Base-by-base conservation (phyloP, 163 green algal genomes). In the Scenedesmus sp. region DNA sequence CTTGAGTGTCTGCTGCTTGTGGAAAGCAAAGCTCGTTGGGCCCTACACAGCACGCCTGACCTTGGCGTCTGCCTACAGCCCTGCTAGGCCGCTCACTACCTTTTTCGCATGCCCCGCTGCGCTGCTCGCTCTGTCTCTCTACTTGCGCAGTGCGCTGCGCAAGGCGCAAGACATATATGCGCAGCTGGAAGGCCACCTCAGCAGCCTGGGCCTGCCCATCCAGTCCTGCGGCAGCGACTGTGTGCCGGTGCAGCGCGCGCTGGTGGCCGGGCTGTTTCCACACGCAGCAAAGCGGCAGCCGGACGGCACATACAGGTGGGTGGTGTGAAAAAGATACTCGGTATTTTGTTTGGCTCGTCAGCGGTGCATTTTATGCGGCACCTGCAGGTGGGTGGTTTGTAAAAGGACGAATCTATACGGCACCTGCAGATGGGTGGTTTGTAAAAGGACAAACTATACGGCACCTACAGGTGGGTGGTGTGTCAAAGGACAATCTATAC, bases 251-350 rank as follows among this genome's bases (percentile, higher is more conserved):
- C 91, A 94, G 10, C 94, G 93, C 56, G 94, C 97, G 10, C 93
- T 99, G 66, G 89, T 96, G 18, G 88, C 94, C 4, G 98, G 98
- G 20, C 94, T 99, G 23, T 99, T 99, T 89, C 94, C 95, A 2
- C 94, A 99, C 81, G 96, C 97, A 6, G 97, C 98, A 16, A 94
- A 94, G 73, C 93, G 93, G 73, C 95, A 97, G 91, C 87, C 95
- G 2, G 96, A 98, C 74, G 95, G 96, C n/a, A 81, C 46, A 2
- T 93, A 93, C 73, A 34, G 70, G 70, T 79, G 70, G 2, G 23
- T 2, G 2, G 23, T 46, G 34, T 46, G 34, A 46, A 46, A 46
- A 46, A 46, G 34, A 46, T 46, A 46, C 34, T 46, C 34, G 34
- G 34, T 46, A 46, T 46, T 46, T 46, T 46, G 34, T 46, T 46